These are phyloP conservation scores for Spiraea crenata DNA, from an alignment of 331 rosid species.

Conservation along the genomic window DNA sequence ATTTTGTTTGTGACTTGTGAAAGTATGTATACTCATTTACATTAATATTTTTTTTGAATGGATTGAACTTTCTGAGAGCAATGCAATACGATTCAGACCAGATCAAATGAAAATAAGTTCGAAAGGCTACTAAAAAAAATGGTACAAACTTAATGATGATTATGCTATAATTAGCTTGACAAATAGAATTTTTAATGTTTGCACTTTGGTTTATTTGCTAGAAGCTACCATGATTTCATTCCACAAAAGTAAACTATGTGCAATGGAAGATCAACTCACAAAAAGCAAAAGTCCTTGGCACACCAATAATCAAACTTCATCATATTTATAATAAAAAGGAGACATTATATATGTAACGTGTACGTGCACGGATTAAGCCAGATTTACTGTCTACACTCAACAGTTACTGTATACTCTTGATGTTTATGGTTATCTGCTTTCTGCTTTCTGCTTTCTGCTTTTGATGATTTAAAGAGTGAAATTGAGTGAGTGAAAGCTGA, in stretches of 20 bases:
- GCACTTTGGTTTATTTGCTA: no score
- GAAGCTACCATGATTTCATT: neutral
- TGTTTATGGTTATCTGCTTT: neutral
- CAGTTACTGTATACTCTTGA: neutral
- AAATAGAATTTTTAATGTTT: no score
- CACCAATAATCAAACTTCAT: neutral
- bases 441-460: neutral
- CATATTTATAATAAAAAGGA: neutral
- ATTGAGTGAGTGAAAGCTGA: slow-evolving; percentile 78
- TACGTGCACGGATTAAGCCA: neutral
- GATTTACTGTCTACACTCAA: neutral
- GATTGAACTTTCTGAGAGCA: neutral
- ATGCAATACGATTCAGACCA: no score
- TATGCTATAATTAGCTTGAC: no score
- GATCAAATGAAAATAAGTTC: no score
- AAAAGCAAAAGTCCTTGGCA: neutral
- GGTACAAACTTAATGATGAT: no score
- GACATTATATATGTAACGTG: neutral
- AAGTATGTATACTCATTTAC: neutral
- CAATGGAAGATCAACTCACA: neutral
- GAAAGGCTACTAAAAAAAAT: no score
- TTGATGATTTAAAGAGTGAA: slow-evolving; percentile 50
- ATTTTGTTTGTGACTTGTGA: neutral
- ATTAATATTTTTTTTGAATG: neutral
- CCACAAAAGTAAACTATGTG: neutral